These are phyloP conservation scores for Talaromyces thailandensis DNA, from an alignment of 495 filamentous ascomycete species.

Conservation along the genomic window DNA sequence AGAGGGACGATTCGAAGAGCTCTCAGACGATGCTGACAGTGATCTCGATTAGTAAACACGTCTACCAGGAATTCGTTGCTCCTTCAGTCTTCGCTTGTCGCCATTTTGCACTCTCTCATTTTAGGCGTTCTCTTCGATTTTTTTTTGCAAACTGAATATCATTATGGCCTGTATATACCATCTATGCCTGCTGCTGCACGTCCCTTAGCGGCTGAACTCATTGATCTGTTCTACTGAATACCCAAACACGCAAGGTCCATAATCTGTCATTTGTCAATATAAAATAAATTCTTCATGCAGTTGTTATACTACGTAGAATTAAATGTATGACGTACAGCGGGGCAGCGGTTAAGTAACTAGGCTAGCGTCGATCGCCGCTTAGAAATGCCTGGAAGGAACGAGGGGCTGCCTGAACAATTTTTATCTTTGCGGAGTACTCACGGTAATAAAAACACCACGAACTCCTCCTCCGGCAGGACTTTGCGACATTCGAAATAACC, in stretches of 20 bases:
- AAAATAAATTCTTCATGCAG: background rate
- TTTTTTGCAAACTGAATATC: background rate
- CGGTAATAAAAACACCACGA: background rate
- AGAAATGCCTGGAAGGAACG: background rate
- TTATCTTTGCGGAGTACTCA: background rate
- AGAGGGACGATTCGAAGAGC: slow-evolving; percentile 73
- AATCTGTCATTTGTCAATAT: background rate
- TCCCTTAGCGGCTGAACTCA: background rate
- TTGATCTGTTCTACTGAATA: background rate
- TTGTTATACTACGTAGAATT: no score
- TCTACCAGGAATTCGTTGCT: background rate
- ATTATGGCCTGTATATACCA: background rate
- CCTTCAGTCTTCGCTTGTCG: background rate
- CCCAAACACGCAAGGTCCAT: background rate
- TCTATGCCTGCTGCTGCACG: background rate
- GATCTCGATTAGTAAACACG: slow-evolving; percentile 16
- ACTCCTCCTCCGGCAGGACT: background rate
- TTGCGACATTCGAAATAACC: background rate
- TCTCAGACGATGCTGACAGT: slow-evolving; percentile 34
- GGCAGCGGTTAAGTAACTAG: slow-evolving; percentile 2
- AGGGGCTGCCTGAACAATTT: background rate
- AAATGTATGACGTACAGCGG: slow-evolving; percentile 20
- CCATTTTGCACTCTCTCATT: background rate
- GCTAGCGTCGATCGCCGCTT: background rate
- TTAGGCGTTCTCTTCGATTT: background rate